phyloP scores from a whole-genome alignment of 306 rosid species.

The Corylus avellana region DNA sequence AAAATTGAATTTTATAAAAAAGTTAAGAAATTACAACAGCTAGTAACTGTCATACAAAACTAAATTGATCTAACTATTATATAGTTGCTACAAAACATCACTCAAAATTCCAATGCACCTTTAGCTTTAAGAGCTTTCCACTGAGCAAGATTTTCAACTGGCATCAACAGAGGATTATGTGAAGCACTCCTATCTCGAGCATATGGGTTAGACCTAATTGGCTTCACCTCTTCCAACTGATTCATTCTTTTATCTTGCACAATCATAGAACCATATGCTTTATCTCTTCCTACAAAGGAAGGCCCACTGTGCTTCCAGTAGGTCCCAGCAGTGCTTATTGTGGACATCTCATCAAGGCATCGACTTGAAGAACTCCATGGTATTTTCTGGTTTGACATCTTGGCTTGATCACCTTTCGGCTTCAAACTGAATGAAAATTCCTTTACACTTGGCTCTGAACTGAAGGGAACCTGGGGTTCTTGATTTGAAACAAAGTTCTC shows the following conservation, averaged over 20 bases:
- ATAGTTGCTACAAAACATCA: too few species aligned
- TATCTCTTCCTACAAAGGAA: too few species aligned
- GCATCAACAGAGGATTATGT: neutral
- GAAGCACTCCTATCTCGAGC: too few species aligned
- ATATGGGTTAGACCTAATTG: too few species aligned
- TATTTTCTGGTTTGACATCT: conserved; percentile 47
- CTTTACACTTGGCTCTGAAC: conserved; percentile 35
- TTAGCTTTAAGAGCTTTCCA: neutral
- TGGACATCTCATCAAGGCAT: conserved; percentile 70
- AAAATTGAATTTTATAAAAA: too few species aligned
- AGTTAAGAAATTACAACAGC: neutral
- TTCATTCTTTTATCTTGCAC: too few species aligned
- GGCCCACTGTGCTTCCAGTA: too few species aligned
- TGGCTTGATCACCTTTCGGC: conserved; percentile 15
- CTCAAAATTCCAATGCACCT: too few species aligned
- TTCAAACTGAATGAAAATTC: conserved; percentile 42
- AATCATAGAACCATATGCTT: too few species aligned
- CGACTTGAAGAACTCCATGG: conserved; percentile 62
- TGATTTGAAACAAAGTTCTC: conserved; percentile 48
- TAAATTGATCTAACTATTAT: too few species aligned
- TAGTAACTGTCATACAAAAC: too few species aligned
- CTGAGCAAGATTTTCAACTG: neutral
- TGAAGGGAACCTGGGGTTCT: conserved; percentile 39
- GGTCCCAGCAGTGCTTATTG: conserved; percentile 45
- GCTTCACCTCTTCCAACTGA: too few species aligned